Evolutionary conservation across 2,329 filamentous ascomycete species (phyloP), one percentile per base, ranked within the genome.

Genomic region (Apiospora pterosperma): DNA sequence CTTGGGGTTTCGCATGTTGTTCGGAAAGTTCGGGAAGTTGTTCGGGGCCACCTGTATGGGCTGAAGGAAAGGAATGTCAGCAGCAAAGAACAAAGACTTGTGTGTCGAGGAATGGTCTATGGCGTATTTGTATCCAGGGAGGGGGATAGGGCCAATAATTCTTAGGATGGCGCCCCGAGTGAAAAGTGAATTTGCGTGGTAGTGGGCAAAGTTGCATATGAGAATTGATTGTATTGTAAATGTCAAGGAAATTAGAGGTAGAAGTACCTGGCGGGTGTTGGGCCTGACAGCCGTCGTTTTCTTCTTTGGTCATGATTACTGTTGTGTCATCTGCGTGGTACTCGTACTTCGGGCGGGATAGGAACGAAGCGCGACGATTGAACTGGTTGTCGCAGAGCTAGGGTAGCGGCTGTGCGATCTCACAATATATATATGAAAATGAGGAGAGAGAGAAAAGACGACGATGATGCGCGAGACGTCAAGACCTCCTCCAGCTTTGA

Each of bases 11-110:
- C 21, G 60, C 62, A 62, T 64, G 42, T 8, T 64, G 21, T 23
- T 62, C 62, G 44, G 65, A 62, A 36, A 58, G 42, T 34, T 61
- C 64, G 52, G 52, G 39, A 39, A 60, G 44, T 36, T 66, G 59
- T 36, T 36, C 31, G 34, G 65, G 62, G 62, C 36, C 42, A 41
- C 59, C 65, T 64, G 55, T 28, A 42, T 12, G 55, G 28, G 36
- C 36, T 42, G 25, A 59, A 63, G 52, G 25, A 55, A 55, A 63
- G 38, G 34, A 59, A n/a, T 10, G 62, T 66, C 60, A 66, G 64
- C 62, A 61, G 34, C 19, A 31, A 55, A 25, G 62, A 65, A 63
- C 64, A 63, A 65, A 65, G 36, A 25, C 25, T 55, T 34, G 48
- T 55, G 28, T 8, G 48, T 28, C 48, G 25, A 34, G 48, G 28